A percentile compares a stretch with the other conserved stretches of the same genome.
Conservation (phyloP, 192 early-diverging fungal species). For the Backusella tuberculispora region DNA sequence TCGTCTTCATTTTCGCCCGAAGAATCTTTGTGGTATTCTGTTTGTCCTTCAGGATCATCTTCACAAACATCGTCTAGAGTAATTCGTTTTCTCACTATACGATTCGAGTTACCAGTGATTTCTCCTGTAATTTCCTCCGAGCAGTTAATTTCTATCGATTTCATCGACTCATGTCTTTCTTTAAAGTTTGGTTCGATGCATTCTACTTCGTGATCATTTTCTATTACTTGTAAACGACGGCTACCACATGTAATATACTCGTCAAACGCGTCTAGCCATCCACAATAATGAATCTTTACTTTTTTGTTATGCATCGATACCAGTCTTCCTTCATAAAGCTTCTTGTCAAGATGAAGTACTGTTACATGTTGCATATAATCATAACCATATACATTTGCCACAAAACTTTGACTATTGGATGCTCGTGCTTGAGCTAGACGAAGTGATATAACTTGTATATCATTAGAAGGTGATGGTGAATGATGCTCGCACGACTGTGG, state of each 20-base stretch:
- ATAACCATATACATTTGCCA: conserved; percentile 45
- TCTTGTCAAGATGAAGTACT: conserved; percentile 41
- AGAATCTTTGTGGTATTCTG: conserved; percentile 29
- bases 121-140: neutral
- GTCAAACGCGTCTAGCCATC: conserved; percentile 36
- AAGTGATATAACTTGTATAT: conserved; percentile 4
- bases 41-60: neutral
- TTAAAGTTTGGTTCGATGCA: conserved; percentile 35
- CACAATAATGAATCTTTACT: conserved; percentile 47
- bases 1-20: conserved; percentile 8
- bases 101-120: neutral
- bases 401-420: conserved; percentile 24
- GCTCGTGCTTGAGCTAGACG: conserved; percentile 14
- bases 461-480: neutral
- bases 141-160: neutral
- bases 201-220: conserved; percentile 39
- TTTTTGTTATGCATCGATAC: conserved; percentile 38
- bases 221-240: conserved; percentile 37
- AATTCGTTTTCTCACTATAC: neutral
- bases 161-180: conserved; percentile 15
- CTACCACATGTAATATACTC: conserved; percentile 41
- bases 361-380: conserved; percentile 47
- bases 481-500: neutral
- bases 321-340: conserved; percentile 45
- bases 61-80: conserved; percentile 8